Percentiles rank a stretch among this genome's conserved stretches.
Conservation (phyloP, 78 protist species). For the Pigoraptor vietnamica region DNA sequence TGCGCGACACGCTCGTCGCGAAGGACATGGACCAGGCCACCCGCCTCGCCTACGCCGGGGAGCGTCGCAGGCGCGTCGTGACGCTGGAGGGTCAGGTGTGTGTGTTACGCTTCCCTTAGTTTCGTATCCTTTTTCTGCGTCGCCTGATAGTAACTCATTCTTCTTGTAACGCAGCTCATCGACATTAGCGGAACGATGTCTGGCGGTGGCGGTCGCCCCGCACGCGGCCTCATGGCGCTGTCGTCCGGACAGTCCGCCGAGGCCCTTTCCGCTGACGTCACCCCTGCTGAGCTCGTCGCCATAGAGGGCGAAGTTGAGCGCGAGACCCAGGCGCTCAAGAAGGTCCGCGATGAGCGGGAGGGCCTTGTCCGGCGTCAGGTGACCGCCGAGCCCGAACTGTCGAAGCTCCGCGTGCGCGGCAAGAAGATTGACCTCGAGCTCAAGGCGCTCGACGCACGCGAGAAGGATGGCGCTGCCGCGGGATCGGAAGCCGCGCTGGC, state of each 20-base stretch:
- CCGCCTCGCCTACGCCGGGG: slow-evolving; percentile 59
- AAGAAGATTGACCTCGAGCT: background rate
- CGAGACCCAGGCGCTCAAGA: background rate
- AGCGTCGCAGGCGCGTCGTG: slow-evolving; percentile 85
- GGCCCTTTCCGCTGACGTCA: background rate
- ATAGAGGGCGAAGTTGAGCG: background rate
- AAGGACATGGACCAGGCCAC: slow-evolving; percentile 49
- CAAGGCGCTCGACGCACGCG: background rate
- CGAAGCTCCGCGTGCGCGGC: background rate
- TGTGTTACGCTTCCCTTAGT: background rate
- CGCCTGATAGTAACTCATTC: background rate
- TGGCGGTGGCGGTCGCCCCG: slow-evolving; percentile 91
- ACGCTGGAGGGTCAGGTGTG: slow-evolving; percentile 82
- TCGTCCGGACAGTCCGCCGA: background rate
- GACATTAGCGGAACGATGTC: slow-evolving; percentile 96
- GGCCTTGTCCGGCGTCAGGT: background rate
- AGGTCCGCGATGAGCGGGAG: background rate
- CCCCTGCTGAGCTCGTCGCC: background rate
- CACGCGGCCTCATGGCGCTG: slow-evolving; percentile 66
- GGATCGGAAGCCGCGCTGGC: background rate
- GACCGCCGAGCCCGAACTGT: background rate
- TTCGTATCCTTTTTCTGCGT: background rate
- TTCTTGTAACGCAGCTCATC: slow-evolving; percentile 45
- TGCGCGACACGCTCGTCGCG: slow-evolving; percentile 92
- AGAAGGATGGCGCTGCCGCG: background rate